Conservation (phyloP, 306 rosid genomes). For the Castanea mollissima region DNA sequence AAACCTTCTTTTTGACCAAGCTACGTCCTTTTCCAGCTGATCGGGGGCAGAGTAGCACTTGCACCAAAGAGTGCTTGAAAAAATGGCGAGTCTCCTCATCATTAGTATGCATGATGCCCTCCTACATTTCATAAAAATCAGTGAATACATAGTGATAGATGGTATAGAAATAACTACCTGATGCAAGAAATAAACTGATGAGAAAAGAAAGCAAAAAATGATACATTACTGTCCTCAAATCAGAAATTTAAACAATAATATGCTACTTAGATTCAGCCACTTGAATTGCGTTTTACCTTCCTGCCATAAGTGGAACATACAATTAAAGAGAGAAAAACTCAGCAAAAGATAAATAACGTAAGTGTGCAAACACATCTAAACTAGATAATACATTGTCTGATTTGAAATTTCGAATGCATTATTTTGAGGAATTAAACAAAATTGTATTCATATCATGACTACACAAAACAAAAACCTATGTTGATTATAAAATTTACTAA, state of each 20-base stretch:
- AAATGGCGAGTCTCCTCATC: slow-evolving; percentile 80
- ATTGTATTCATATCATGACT: neutral
- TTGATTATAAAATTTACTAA: neutral
- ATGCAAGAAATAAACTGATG: neutral
- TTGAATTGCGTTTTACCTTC: neutral
- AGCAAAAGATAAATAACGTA: neutral
- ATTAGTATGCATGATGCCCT: slow-evolving; percentile 64
- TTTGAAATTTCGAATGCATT: neutral
- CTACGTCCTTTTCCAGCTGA: slow-evolving; percentile 77
- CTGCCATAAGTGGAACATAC: neutral
- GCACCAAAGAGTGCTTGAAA: slow-evolving; percentile 82
- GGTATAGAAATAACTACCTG: neutral
- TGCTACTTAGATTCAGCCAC: neutral
- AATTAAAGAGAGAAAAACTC: neutral
- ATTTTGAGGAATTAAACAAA: neutral
- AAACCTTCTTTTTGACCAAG: slow-evolving; percentile 59
- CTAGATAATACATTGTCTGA: neutral
- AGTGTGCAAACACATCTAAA: neutral
- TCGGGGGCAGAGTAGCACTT: slow-evolving; percentile 76
- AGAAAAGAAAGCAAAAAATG: slow-evolving; percentile 11
- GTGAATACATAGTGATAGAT: neutral
- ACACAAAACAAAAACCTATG: neutral
- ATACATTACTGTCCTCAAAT: neutral
- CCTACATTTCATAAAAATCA: slow-evolving; percentile 38
- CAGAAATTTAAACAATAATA: slow-evolving; percentile 8